Evolutionary conservation across 805 yeast genomes (phyloP).

Genomic region (Zygotorulaspora sp.): DNA sequence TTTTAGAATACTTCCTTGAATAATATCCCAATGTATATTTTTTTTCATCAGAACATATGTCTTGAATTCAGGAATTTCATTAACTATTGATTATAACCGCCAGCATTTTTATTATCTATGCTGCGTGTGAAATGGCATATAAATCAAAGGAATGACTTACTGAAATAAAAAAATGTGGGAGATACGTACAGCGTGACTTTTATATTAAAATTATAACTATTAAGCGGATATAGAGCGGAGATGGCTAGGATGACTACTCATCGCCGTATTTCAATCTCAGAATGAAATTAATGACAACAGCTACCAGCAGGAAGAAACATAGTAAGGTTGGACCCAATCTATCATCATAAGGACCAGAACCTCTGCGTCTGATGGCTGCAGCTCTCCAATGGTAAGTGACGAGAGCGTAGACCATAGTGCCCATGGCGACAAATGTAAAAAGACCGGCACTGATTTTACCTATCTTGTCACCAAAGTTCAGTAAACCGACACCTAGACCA

Average conservation of each 20-base stretch:
- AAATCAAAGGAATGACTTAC: no score
- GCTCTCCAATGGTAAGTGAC: conserved; percentile 99
- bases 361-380: conserved; percentile 94
- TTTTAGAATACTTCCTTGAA: no score
- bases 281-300: conserved; percentile 89
- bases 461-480: conserved; percentile 91
- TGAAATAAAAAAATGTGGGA: no score
- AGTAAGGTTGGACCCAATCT: conserved; percentile 97
- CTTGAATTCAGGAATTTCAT: no score
- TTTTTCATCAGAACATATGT: no score
- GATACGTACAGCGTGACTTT: not conserved
- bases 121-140: no score
- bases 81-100: no score
- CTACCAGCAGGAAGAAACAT: conserved; percentile 86
- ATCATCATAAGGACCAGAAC: conserved; percentile 99
- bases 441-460: conserved; percentile 92
- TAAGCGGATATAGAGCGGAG: not conserved
- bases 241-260: conserved; percentile 1
- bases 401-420: conserved; percentile 93
- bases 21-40: no score
- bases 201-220: not conserved
- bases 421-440: conserved; percentile 95
- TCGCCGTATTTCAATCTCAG: conserved; percentile 48
- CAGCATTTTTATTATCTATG: no score
- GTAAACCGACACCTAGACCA: conserved; percentile 90